A percentile compares a stretch with the other conserved stretches of the same genome.
Evolutionary conservation across 2,329 filamentous ascomycete genomes (phyloP).

Genomic region (Penicillium concentricum): DNA sequence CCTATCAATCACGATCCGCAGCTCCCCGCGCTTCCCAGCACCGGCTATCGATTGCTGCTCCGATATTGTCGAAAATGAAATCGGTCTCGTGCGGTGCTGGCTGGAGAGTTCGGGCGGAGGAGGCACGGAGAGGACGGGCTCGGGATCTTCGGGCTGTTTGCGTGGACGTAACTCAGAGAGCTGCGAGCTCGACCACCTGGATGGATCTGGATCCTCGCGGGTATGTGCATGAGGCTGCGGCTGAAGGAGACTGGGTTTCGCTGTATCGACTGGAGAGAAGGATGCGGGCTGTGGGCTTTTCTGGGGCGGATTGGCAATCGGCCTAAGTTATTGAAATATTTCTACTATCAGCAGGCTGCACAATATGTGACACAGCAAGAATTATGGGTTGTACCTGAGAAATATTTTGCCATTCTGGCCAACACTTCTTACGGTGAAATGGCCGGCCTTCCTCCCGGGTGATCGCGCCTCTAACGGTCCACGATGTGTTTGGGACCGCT

Average conservation of each 20-base stretch:
- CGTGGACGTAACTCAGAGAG: constrained; percentile 39
- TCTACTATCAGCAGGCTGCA: constrained; percentile 15
- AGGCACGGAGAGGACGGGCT: constrained; percentile 22
- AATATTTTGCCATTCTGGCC: constrained; percentile 82
- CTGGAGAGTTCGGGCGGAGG: constrained; percentile 22
- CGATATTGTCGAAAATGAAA: constrained; percentile 75
- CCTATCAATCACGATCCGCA: constrained; percentile 78
- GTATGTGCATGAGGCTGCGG: constrained; percentile 31
- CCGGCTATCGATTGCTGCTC: constrained; percentile 52
- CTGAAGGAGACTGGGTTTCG: constrained; percentile 56
- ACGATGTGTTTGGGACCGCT: constrained; percentile 49
- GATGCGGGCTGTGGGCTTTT: constrained; percentile 35
- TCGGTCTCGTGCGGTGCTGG: constrained; percentile 58
- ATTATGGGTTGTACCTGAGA: constrained; percentile 59
- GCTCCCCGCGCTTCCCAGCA: constrained; percentile 59
- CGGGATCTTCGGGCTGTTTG: constrained; percentile 25
- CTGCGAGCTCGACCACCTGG: constrained; percentile 44
- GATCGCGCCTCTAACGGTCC: constrained; percentile 59
- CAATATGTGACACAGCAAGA: constrained; percentile 14
- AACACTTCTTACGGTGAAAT: constrained; percentile 78
- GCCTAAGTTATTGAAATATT: constrained; percentile 22
- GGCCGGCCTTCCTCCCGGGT: constrained; percentile 63
- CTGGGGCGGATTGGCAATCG: constrained; percentile 36
- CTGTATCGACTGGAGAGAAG: constrained; percentile 52
- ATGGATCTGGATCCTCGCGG: constrained; percentile 33